phyloP scores from a whole-genome alignment of 2,329 filamentous ascomycete genomes.

The Verticillium nubilum region DNA sequence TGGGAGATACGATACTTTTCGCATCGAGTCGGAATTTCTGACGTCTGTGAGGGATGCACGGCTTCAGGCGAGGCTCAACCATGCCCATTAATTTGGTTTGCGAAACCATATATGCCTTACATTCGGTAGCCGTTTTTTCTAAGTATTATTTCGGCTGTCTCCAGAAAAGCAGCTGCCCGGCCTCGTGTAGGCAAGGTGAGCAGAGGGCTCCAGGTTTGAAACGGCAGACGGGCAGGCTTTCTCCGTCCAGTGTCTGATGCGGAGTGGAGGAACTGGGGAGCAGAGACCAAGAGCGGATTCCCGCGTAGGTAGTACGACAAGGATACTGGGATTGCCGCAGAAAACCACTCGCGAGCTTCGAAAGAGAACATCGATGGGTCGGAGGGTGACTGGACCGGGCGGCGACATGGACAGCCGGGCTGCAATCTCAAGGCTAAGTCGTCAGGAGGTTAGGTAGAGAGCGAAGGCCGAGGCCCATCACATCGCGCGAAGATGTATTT shows the following conservation, averaged over 20 bases:
- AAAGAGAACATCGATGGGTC: background rate
- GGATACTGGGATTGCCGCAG: background rate
- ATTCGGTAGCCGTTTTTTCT: no score
- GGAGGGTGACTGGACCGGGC: background rate
- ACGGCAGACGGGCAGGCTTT: background rate
- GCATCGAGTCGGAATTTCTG: background rate
- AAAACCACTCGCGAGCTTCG: background rate
- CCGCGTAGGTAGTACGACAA: background rate
- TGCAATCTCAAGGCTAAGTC: background rate
- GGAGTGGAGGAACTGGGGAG: background rate
- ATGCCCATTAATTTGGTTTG: no score
- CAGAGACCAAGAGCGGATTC: background rate
- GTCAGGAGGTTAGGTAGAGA: background rate
- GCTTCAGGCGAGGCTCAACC: background rate
- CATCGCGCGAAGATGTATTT: background rate
- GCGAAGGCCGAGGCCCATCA: background rate
- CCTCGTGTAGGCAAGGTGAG: no score
- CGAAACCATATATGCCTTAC: no score
- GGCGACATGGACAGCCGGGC: background rate
- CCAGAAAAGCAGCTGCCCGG: no score
- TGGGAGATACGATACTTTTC: background rate
- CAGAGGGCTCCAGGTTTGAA: background rate
- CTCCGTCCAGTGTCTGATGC: background rate
- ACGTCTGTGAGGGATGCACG: background rate
- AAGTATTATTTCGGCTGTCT: no score